Evolutionary conservation across 768 basidiomycete genomes (phyloP).

Genomic region (Hericium erinaceus): DNA sequence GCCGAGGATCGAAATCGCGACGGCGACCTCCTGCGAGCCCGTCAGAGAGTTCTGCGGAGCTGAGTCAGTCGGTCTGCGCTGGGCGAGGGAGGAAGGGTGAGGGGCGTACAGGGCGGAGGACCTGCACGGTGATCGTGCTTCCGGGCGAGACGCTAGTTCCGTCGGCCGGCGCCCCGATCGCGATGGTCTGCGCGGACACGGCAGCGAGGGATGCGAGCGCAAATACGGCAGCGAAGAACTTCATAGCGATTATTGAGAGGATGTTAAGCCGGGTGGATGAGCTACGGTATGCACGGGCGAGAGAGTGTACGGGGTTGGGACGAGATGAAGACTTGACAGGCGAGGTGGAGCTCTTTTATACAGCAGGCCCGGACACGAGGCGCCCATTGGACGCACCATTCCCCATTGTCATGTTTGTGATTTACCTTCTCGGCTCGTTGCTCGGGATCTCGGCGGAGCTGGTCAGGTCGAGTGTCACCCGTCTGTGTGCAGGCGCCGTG

Average conservation of each 20-base stretch:
- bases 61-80: not conserved
- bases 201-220: not conserved
- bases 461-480: too few species aligned
- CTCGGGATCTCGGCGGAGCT: too few species aligned
- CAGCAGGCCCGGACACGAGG: too few species aligned
- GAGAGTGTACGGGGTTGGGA: too few species aligned
- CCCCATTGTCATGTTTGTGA: too few species aligned
- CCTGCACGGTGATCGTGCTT: not conserved
- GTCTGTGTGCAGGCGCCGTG: too few species aligned
- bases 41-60: not conserved
- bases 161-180: not conserved
- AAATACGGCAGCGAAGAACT: not conserved
- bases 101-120: not conserved
- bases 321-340: too few species aligned
- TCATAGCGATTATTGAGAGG: not conserved
- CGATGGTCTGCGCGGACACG: not conserved
- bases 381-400: too few species aligned
- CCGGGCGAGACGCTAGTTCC: not conserved
- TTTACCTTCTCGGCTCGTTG: too few species aligned
- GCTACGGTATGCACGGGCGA: not conserved
- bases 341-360: too few species aligned
- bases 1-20: not conserved
- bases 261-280: not conserved
- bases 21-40: conserved; percentile 1
- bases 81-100: too few species aligned